Evolutionary conservation across 495 filamentous ascomycete species (phyloP), one percentile per base, ranked within the genome.

Genomic region (Penicillium flavigenum): DNA sequence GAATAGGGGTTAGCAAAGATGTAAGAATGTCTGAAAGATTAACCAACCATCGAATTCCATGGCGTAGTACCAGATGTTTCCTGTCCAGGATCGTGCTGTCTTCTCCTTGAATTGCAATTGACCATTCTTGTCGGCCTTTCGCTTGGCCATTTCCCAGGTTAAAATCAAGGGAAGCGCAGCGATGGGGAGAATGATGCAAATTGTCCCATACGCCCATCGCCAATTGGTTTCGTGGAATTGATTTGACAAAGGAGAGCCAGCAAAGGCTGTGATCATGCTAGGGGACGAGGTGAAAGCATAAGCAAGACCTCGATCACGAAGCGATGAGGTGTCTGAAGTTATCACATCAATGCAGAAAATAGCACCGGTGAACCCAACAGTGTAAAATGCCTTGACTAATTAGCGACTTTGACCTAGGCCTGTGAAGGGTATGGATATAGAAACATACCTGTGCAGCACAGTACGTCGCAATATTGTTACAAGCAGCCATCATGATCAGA

Each of bases 121-220:
- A 2, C 72, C 75, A 3, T 63, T 44, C 56, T 65, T 74, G 57
- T 75, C 71, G 10, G 86, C 87, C 61, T 88, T 84, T 34, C 64
- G 70, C 43, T 79, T 69, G 65, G 86, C 83, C 51, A 69, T 57
- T 49, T 71, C 72, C 56, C 85, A 80, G 9, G 83, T 62, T 0
- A 64, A 11, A 31, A 69, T 65, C 4, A 87, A 62, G 4, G 84
- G 84, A 7, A 72, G 17, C 19, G 77, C 80, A 48, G 83, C 67
- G 49, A 80, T 47, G 0, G 83, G 84, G 2, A 79, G 72, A 58
- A 86, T 72, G 60, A 88, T 86, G 49, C 76, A 68, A 58, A 83
- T 85, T 19, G 71, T 69, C 32, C 84, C 85, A 54, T 80, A 85
- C 1, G 71, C 78, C 86, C 86, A 88, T 59, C 83, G 73, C 74